A percentile compares a stretch with the other conserved stretches of the same genome.
Conservation (phyloP, 768 basidiomycete species). For the Phanerodontia chrysosporium region DNA sequence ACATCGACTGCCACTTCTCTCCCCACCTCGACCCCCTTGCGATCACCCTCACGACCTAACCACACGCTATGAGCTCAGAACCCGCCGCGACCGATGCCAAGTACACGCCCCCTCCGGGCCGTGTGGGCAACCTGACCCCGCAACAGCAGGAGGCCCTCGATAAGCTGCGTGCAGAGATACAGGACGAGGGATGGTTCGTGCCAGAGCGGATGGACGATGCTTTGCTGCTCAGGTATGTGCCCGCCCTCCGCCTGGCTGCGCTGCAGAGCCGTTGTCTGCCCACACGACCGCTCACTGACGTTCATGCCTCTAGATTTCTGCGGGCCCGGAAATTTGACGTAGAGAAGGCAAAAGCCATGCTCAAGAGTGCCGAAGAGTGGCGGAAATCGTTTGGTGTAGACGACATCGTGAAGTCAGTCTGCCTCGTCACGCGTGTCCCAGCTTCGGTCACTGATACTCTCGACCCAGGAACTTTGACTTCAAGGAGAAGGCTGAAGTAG, state of each 20-base stretch:
- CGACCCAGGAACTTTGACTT: slow-evolving; percentile 74
- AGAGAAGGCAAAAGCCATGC: slow-evolving; percentile 77
- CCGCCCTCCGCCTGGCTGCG: neutral
- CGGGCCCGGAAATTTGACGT: slow-evolving; percentile 93
- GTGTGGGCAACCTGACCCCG: slow-evolving; percentile 72
- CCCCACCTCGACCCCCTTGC: neutral
- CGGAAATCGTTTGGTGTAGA: slow-evolving; percentile 81
- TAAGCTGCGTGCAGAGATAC: slow-evolving; percentile 60
- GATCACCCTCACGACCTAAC: no score
- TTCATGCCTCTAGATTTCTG: slow-evolving; percentile 58
- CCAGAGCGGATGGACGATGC: slow-evolving; percentile 68
- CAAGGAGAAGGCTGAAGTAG: slow-evolving; percentile 74
- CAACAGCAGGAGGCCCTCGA: slow-evolving; percentile 63
- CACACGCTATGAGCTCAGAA: neutral
- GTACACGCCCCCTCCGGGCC: slow-evolving; percentile 66
- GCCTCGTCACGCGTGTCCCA: neutral
- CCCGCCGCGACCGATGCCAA: slow-evolving; percentile 49
- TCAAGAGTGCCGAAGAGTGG: slow-evolving; percentile 82
- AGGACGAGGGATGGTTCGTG: slow-evolving; percentile 56
- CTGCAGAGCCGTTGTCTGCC: neutral
- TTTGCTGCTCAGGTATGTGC: slow-evolving; percentile 59
- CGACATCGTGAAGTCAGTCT: slow-evolving; percentile 59
- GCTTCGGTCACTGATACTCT: slow-evolving; percentile 1
- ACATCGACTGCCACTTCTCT: neutral
- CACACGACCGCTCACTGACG: neutral